Evolutionary conservation across 352 stramenopile species (phyloP).

Genomic region (Phytophthora hibernalis): DNA sequence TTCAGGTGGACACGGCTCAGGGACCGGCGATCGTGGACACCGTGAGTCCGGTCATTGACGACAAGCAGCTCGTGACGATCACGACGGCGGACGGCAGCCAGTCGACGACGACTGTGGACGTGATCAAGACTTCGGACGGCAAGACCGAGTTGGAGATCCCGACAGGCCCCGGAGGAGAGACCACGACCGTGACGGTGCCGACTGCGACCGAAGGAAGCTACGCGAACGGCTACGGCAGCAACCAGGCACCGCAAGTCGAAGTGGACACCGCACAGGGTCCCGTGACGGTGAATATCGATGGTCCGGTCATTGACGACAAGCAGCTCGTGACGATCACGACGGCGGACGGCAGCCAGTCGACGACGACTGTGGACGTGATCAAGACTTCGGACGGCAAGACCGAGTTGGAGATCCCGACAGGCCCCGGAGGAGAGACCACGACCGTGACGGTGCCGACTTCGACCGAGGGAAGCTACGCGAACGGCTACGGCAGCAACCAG

Average conservation of each 20-base stretch:
- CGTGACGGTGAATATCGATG: not conserved
- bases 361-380: not conserved
- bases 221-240: not conserved
- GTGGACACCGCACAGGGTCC: not conserved
- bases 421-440: not conserved
- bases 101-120: slow-evolving; percentile 6
- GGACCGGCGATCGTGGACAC: slow-evolving; percentile 3
- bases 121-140: not conserved
- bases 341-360: not conserved
- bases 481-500: not conserved
- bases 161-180: slow-evolving; percentile 22
- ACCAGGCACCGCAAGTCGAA: not conserved
- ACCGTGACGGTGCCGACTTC: not conserved
- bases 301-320: not conserved
- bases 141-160: slow-evolving; percentile 19
- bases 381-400: not conserved
- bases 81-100: slow-evolving; percentile 12
- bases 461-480: not conserved
- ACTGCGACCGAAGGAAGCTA: not conserved
- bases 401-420: not conserved
- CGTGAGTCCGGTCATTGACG: slow-evolving; percentile 3
- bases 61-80: slow-evolving; percentile 23
- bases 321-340: not conserved
- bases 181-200: slow-evolving; percentile 14
- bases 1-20: not conserved